Evolutionary conservation across 2,329 filamentous ascomycete genomes (phyloP), one percentile per base, ranked within the genome.

Genomic region (Cryphonectria nitschkei): DNA sequence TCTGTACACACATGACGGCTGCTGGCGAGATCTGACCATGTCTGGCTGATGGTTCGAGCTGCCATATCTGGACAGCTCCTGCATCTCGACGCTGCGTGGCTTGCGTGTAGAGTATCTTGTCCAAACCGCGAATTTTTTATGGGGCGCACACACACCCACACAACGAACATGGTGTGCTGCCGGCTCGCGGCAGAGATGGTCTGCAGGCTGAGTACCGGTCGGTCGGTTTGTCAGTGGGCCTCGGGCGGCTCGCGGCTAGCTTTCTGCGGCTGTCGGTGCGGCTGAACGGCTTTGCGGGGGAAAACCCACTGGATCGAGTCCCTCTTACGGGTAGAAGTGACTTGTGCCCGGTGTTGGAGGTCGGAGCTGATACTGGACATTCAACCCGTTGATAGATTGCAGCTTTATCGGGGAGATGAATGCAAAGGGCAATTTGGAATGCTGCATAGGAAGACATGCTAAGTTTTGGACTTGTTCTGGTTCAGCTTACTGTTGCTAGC

Each of bases 211-310:
- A 66, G 65, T 67, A 58, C 65, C 65, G 65, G 65, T 58, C 54
- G 39, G 54, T 29, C 52, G 65, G 65, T 19, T 46, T 19, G 46
- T 16, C 14, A 43, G 65, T 67, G 65, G 65, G 56, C 19, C 65
- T 67, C 65, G 52, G 64, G 56, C 65, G 65, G 65, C 65, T 56
- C 37, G 65, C 65, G 65, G 65, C 56, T 61, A 32, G 39, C 54
- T 50, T 29, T 4, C 41, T 2, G 54, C 65, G 65, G 65, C 65
- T 60, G 54, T 67, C 65, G 65, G 65, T 43, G 54, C 39, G 54
- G 39, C 37, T 32, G 34, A 16, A 7, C 54, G 54, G 54, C 54
- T 61, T 61, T 37, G 54, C 54, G 65, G 54, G 65, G 54, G 50
- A 43, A 0, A 43, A 32, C n/a, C 50, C 52, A 37, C 50, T 32